Base-by-base conservation (phyloP, 2,329 filamentous ascomycete genomes). In the Bipolaris zeicola region DNA sequence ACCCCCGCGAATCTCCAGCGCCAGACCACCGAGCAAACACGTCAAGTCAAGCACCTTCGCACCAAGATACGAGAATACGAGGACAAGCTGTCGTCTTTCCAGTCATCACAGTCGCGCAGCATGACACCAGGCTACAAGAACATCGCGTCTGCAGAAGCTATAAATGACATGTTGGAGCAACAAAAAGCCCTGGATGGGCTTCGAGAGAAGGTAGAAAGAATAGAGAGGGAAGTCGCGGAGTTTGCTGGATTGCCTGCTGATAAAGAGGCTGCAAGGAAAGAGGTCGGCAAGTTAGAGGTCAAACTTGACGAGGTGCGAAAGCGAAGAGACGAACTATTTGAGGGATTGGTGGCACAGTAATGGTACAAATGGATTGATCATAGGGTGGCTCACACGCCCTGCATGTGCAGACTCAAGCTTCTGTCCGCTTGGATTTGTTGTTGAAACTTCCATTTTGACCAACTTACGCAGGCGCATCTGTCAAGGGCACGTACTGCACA, bases 171-270 rank as follows among this genome's bases (percentile, higher is more conserved):
- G 65, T 81, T 83, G 62, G 80, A 82, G 36, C 79, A 92, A 41
- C 87, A 91, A 57, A 75, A 77, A 1, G 84, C 86, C 55, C 77
- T 94, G 24, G 81, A 82, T 46, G 82, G 82, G 1, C 74, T 94
- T 38, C 78, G 88, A 34, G 77, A 82, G 4, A 76, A 76, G 26
- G 87, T 89, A 53, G 83, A 82, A 60, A 79, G 80, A 7, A 76
- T 93, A 41, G 87, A 91, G 56, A 73, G 75, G 1, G 84, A 88
- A 59, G 80, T 94, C 16, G 81, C 80, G 36, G 82, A 81, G 20
- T 96, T 92, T 64, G 84, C 87, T 50, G 87, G 89, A 6, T 75
- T 96, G 57, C 90, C 92, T 1, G 87, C 87, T 5, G 87, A 96
- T 68, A 77, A 84, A 7, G 83, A 87, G 45, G 82, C 85, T 44